Percentiles rank a stretch among this genome's conserved stretches.
phyloP scores from a whole-genome alignment of 2,329 filamentous ascomycete genomes.

The Basipetospora chlamydospora region DNA sequence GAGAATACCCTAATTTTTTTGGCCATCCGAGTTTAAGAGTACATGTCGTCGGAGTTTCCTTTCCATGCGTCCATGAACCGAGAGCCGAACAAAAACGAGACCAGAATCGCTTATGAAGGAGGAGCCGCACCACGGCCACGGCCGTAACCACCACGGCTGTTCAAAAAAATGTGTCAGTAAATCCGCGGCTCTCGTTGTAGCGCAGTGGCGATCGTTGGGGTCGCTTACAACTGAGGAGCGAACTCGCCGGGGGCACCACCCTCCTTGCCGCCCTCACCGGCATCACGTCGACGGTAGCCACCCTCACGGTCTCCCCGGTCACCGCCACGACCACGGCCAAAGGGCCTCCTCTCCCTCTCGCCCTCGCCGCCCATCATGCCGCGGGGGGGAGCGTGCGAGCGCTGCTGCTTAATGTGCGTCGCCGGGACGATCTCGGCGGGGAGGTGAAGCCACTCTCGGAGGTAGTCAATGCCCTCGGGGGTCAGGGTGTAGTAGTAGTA shows the following conservation, averaged over 20 bases:
- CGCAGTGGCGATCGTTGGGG: slow-evolving; percentile 1
- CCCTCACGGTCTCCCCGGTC: slow-evolving; percentile 73
- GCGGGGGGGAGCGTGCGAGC: slow-evolving; percentile 92
- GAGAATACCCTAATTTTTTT: slow-evolving; percentile 17
- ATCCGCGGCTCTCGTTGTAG: too few species aligned
- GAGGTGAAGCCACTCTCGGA: slow-evolving; percentile 99
- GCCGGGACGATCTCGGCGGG: slow-evolving; percentile 98
- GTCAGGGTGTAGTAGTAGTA: slow-evolving; percentile 99
- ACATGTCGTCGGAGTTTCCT: slow-evolving; percentile 27
- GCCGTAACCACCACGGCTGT: slow-evolving; percentile 72
- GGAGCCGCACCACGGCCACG: slow-evolving; percentile 67
- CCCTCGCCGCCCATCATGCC: slow-evolving; percentile 84
- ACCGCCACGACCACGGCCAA: slow-evolving; percentile 63
- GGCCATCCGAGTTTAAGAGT: slow-evolving; percentile 29
- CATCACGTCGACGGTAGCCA: slow-evolving; percentile 83
- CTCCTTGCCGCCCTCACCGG: slow-evolving; percentile 67
- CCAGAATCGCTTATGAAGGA: slow-evolving; percentile 39
- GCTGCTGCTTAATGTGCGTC: slow-evolving; percentile 99
- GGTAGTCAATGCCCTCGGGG: slow-evolving; percentile 98
- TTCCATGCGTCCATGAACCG: slow-evolving; percentile 29
- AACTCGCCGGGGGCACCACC: slow-evolving; percentile 85
- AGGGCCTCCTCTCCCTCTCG: slow-evolving; percentile 67
- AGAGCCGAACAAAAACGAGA: slow-evolving; percentile 23
- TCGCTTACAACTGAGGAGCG: slow-evolving; percentile 68
- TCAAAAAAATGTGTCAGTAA: too few species aligned